Evolutionary conservation across 495 filamentous ascomycete genomes (phyloP), one percentile per base, ranked within the genome.

Genomic region (Daldinia vernicosa): DNA sequence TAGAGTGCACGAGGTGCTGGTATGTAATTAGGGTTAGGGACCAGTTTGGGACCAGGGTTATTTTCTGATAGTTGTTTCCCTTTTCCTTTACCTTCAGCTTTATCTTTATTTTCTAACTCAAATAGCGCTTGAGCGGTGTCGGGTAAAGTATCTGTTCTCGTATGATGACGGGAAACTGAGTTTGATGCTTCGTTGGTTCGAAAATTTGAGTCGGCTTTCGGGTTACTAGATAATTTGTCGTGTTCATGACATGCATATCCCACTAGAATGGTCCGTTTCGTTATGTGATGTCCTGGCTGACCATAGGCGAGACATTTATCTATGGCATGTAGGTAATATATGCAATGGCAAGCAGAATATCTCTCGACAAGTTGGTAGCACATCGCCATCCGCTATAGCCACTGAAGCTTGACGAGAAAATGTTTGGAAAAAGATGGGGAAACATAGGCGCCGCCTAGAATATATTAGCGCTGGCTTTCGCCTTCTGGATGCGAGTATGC

Each of bases 291-390:
- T 35, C 91, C 90, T 60, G 87, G 84, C 59, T 89, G 90, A 53
- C 89, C 89, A 74, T 90, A 90, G 26, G 87, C 84, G 24, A 85
- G 74, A 74, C 92, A 95, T 60, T 89, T 89, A 67, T 95, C 92
- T 66, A 93, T 83, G 14, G 88, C 86, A 78, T 95, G 92, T 62
- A 88, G 83, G 83, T 91, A 91, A 82, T 95, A 94, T 71, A 93
- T 82, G 77, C 92, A 95, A 66, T 87, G 84, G 86, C 92, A 95
- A 61, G 88, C 92, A 2, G 92, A 87, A 79, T 91, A 94, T 47
- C 88, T 87, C 74, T 93, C 91, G 73, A 91, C 80, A 58, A 93
- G 76, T 77, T 90, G 84, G 72, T 89, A 88, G 76, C 91, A 93
- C 91, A 93, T 93, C n/a, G 15, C 2, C 15, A 43, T 3, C 7